Evolutionary conservation across 805 yeast species (phyloP), one percentile per base, ranked within the genome.

Genomic region (Saturnispora saitoi): DNA sequence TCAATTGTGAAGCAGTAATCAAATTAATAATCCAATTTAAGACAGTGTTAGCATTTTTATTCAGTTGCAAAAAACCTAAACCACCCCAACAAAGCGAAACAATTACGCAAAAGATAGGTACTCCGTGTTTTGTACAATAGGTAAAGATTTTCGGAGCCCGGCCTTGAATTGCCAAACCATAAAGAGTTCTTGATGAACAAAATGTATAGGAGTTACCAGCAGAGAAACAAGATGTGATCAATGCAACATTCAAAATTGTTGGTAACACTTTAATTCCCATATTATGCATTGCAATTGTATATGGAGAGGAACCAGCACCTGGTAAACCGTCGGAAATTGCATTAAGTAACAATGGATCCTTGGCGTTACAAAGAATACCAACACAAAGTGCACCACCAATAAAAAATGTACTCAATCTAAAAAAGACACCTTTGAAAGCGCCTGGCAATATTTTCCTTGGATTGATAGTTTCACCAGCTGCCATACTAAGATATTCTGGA

Each of bases 161-260:
- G 1, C 89, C 88, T 51, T 75, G 78, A 22, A 73, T 60, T 0
- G 91, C 84, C 65, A 86, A 68, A 3, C 88, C 87, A 61, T 81
- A 80, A 15, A 86, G 67, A 0, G 83, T 75, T 56, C 78, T 60
- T 6, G 88, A 77, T 0, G 89, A 80, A 52, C 88, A 80, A 60
- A 75, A 86, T 14, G 83, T 77, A 61, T 81, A 83, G 2, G 90
- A 83, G 63, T 86, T 86, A 47, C 95, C 95, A 2, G 95, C 88
- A 32, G 88, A 80, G 54, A 86, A 82, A 3, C 88, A 86, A 2
- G 91, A 76, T 3, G 86, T 72, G 45, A 88, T 68, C 34, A 88
- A 70, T 32, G 85, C 76, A 1, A 78, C 91, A 63, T 88, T 88
- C 49, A 88, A 83, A 48, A 87, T 71, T 58, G 80, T 77, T 34